Evolutionary conservation across 257 asterid genomes (phyloP).

Genomic region (Capsicum baccatum): DNA sequence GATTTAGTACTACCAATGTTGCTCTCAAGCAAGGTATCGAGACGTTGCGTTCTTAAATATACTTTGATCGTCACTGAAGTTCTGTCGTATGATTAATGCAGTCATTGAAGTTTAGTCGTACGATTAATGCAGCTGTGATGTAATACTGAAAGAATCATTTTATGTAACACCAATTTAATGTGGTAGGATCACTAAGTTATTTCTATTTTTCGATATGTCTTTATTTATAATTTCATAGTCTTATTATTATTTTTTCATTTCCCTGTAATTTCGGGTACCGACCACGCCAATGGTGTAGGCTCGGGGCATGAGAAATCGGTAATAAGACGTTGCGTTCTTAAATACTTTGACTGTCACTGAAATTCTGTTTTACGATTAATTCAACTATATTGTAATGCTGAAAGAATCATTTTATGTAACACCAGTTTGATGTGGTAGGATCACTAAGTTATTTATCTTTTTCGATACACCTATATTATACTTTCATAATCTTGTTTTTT

Average conservation of each 20-base stretch:
- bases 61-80: background rate
- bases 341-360: no score
- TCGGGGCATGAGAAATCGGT: no score
- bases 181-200: background rate
- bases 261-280: no score
- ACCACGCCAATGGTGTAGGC: no score
- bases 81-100: background rate
- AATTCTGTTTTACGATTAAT: no score
- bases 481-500: background rate
- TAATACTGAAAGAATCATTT: background rate
- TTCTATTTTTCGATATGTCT: background rate
- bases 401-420: no score
- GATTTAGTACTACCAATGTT: conserved; percentile 42
- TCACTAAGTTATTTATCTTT: no score
- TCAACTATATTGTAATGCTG: no score
- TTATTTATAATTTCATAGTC: background rate
- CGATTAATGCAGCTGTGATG: background rate
- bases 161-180: background rate
- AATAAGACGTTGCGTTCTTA: no score
- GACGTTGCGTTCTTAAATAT: background rate
- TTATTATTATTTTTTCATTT: background rate
- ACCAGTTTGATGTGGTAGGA: no score
- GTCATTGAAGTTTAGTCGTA: background rate
- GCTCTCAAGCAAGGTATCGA: background rate
- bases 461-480: no score